Evolutionary conservation across 2,329 filamentous ascomycete genomes (phyloP), one percentile per base, ranked within the genome.

Genomic region (Aureobasidium vineae): DNA sequence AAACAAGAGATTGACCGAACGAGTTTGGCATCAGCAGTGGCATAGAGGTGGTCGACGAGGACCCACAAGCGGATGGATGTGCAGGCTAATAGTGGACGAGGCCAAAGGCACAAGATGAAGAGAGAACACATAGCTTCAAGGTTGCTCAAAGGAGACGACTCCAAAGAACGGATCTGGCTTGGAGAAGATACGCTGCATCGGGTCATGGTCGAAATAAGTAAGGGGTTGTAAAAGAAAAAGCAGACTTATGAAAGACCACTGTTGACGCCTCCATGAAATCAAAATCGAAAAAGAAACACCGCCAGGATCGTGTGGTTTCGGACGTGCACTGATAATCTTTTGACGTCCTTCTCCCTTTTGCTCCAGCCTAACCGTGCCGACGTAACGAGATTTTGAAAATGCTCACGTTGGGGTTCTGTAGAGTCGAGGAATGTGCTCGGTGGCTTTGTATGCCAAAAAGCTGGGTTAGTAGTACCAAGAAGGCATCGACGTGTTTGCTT

Each of bases 231-330:
- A 50, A 21, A 31, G 31, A 31, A 41, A 52, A 63, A 49, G 57
- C 57, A 59, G 31, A 47, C 43, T 61, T 49, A 19, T 52, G 19
- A 38, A 33, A 41, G 47, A 63, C 45, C 33, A 63, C 45, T 52
- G 40, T 59, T 54, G 26, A 54, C 61, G 61, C 61, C 61, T 54
- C 47, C 61, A 53, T 10, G 40, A 38, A 54, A 54, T 31, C 33
- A 23, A 64, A 54, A 49, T 33, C 26, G 45, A 23, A 26, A 49
- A 53, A 53, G 23, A 43, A 63, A 43, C 47, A 63, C 59, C 47
- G 28, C 59, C 45, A 31, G 38, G 15, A 10, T 47, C 16, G n/a
- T 13, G 36, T 38, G n/a, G 49, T 49, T 49, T 61, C 16, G 31
- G 31, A 41, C 28, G 57, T 41, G 31, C 15, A 38, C 4, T 2